Evolutionary conservation across 2,329 filamentous ascomycete species (phyloP), one percentile per base, ranked within the genome.

Genomic region (Penicillium sp.): DNA sequence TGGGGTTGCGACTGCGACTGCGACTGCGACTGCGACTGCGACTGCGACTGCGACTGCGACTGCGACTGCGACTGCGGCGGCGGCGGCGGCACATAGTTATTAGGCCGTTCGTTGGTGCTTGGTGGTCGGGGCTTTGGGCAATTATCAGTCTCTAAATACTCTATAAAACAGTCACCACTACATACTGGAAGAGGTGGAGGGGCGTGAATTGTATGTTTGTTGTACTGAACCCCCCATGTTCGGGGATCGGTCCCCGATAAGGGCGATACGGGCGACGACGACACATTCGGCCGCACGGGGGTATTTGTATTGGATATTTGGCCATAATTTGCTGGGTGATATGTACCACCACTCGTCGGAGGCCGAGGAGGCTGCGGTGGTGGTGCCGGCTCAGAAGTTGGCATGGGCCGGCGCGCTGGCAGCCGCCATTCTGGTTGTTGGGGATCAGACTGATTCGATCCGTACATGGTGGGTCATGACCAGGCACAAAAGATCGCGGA

Each of bases 171-270:
- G 6, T 42, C 21, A 13, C 27, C 43, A 33, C 42, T 10, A 67
- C 71, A 60, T 68, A 77, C 76, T 13, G 76, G 76, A 23, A 78
- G 64, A 26, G 75, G 74, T 31, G 69, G 75, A 37, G 69, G 66
- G 25, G 63, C 60, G 29, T 67, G 60, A 10, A 60, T 62, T 54
- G 62, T 64, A 54, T 62, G 71, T 49, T 70, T 72, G 56, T 77
- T 78, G 59, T 76, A 79, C 53, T 72, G 72, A 46, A 79, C 77
- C 26, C 77, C 78, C 78, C 77, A 80, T 16, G 65, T 64, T 16
- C 72, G 69, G 14, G 75, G 75, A 61, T 78, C 72, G 23, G 67
- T 42, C 39, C 23, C 63, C 25, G 63, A 51, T 9, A 58, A 56
- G 6, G 65, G 65, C 25, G 71, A 64, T 25, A 39, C 35, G 21